Percentiles rank a stretch among this genome's conserved stretches.
Conservation (phyloP, 208 protist genomes). For the Perkinsela sp. region DNA sequence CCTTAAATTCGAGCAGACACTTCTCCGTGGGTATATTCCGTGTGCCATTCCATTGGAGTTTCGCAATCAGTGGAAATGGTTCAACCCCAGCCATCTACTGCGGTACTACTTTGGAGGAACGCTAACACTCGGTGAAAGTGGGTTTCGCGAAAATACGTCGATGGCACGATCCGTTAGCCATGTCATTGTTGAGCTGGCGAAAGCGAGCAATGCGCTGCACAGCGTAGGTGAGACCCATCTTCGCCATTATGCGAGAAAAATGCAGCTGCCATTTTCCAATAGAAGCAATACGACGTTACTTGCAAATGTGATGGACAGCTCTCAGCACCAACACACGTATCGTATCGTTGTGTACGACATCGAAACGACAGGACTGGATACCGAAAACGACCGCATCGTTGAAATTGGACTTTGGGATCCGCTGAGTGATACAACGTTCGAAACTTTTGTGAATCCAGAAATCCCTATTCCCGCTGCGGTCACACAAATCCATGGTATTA, state of each 20-base stretch:
- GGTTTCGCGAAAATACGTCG: not conserved
- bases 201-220: not conserved
- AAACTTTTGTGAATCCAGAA: slow-evolving; percentile 31
- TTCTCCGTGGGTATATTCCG: not conserved
- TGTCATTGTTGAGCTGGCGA: not conserved
- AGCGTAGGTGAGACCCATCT: not conserved
- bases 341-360: slow-evolving; percentile 42
- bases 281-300: not conserved
- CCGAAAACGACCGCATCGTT: slow-evolving; percentile 32
- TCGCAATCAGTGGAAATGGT: not conserved
- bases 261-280: not conserved
- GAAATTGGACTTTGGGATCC: slow-evolving; percentile 52
- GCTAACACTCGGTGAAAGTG: not conserved
- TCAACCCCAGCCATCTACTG: not conserved
- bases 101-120: not conserved
- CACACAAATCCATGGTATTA: slow-evolving; percentile 46
- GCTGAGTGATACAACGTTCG: slow-evolving; percentile 28
- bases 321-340: not conserved
- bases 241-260: not conserved
- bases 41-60: not conserved
- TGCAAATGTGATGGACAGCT: not conserved
- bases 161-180: not conserved
- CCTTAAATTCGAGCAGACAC: not conserved
- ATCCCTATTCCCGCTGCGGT: slow-evolving; percentile 23
- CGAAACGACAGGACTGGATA: slow-evolving; percentile 52